phyloP scores from a whole-genome alignment of 148 eudicot species.

The Polygonum aviculare region DNA sequence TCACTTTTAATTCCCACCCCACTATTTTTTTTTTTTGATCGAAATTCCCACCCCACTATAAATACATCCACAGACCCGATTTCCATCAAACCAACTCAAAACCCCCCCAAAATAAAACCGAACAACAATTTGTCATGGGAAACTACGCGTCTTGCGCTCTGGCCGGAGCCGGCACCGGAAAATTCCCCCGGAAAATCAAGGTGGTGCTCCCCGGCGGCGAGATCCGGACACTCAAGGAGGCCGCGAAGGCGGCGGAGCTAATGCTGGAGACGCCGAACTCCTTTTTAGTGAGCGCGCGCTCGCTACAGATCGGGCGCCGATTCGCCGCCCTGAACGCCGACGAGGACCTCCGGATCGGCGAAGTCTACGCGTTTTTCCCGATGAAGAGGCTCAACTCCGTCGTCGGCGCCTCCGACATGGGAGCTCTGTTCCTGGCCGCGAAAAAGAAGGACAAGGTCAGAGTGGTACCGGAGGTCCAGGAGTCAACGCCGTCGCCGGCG shows the following conservation, averaged over 20 bases:
- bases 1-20: neutral
- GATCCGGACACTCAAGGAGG: conserved; percentile 38
- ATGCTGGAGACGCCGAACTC: conserved; percentile 67
- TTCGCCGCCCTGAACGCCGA: conserved; percentile 71
- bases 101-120: neutral
- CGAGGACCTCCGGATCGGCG: conserved; percentile 59
- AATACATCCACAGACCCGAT: neutral
- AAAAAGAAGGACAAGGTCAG: conserved; percentile 32
- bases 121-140: conserved; percentile 37
- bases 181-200: conserved; percentile 20
- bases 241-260: conserved; percentile 62
- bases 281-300: conserved; percentile 47
- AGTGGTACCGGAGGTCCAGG: conserved; percentile 42
- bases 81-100: neutral
- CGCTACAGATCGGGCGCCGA: conserved; percentile 46
- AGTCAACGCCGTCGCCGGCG: conserved; percentile 13
- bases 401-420: conserved; percentile 65
- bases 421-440: conserved; percentile 46
- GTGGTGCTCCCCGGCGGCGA: conserved; percentile 72
- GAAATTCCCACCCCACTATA: conserved; percentile 3
- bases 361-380: conserved; percentile 55
- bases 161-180: conserved; percentile 16
- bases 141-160: conserved; percentile 71
- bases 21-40: too few relatives aligned
- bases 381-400: conserved; percentile 64